A percentile compares a stretch with the other conserved stretches of the same genome.
Conservation (phyloP, 2,329 filamentous ascomycete genomes). For the Claviceps humidiphila region DNA sequence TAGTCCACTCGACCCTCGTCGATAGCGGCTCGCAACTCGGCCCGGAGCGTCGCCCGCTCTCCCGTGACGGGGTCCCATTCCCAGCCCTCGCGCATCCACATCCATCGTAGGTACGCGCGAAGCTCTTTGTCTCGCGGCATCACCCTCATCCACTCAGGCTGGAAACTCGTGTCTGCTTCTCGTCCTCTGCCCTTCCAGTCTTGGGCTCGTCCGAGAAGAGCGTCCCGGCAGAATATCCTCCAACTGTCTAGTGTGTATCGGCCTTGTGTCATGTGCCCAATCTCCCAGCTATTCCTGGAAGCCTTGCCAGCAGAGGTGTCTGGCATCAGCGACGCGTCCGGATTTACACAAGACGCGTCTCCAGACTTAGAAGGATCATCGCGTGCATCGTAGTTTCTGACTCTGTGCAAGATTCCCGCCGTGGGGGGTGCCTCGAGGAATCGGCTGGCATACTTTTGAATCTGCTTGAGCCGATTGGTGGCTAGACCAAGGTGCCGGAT, state of each 20-base stretch:
- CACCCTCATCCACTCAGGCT: constrained; percentile 86
- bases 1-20: constrained; percentile 43
- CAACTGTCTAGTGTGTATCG: constrained; percentile 79
- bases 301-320: constrained; percentile 3
- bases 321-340: neutral
- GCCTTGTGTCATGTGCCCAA: constrained; percentile 72
- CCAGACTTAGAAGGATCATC: constrained; percentile 14
- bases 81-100: constrained; percentile 81
- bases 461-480: constrained; percentile 49
- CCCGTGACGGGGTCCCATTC: constrained; percentile 67
- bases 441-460: constrained; percentile 55
- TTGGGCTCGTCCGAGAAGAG: constrained; percentile 49
- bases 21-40: constrained; percentile 42
- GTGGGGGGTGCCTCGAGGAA: constrained; percentile 55
- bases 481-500: constrained; percentile 62
- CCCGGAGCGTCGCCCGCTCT: constrained; percentile 38
- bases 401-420: constrained; percentile 39
- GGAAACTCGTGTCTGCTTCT: constrained; percentile 36
- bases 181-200: constrained; percentile 51
- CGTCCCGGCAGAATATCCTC: constrained; percentile 85
- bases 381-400: constrained; percentile 33
- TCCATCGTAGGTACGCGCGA: constrained; percentile 76
- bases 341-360: neutral
- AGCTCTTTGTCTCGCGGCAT: constrained; percentile 76
- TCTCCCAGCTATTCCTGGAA: constrained; percentile 52